These are phyloP conservation scores for Geotrichum candidum DNA, from an alignment of 1,139 yeast species.

Conservation along the genomic window DNA sequence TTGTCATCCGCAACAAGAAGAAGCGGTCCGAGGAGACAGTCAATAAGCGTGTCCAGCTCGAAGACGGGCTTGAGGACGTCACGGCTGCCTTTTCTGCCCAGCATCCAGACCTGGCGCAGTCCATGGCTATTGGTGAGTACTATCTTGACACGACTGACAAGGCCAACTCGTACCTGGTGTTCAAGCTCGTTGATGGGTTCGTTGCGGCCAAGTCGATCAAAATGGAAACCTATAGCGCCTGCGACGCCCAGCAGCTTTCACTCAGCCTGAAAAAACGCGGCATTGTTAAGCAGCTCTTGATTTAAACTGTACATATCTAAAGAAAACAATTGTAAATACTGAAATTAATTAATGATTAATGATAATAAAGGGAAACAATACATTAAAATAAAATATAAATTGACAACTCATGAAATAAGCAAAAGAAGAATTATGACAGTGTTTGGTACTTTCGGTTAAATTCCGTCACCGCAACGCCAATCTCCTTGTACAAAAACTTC, in stretches of 20 bases:
- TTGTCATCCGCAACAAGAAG: constrained; percentile 18
- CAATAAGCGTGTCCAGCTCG: constrained; percentile 13
- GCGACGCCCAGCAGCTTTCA: constrained; percentile 16
- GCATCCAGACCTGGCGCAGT: not conserved
- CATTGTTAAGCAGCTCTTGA: constrained; percentile 10
- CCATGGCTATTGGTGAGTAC: constrained; percentile 12
- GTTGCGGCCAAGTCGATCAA: constrained; percentile 15
- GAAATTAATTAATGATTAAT: not conserved
- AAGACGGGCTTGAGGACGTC: constrained; percentile 8
- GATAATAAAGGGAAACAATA: not conserved
- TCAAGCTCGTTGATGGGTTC: constrained; percentile 19
- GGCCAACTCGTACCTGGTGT: constrained; percentile 9
- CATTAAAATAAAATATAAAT: not conserved
- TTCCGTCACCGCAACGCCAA: constrained; percentile 75
- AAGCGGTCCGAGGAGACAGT: constrained; percentile 5
- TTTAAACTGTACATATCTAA: not conserved
- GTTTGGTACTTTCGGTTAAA: constrained; percentile 46
- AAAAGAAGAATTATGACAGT: constrained; percentile 15
- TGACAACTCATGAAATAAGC: not conserved
- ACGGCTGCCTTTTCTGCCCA: not conserved
- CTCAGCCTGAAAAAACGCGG: constrained; percentile 19
- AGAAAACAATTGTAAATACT: not conserved
- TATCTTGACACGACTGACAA: constrained; percentile 5
- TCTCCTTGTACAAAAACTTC: constrained; percentile 61
- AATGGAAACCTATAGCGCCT: constrained; percentile 17